Evolutionary conservation across 2,329 filamentous ascomycete species (phyloP).

Genomic region (Drechslera avenae): DNA sequence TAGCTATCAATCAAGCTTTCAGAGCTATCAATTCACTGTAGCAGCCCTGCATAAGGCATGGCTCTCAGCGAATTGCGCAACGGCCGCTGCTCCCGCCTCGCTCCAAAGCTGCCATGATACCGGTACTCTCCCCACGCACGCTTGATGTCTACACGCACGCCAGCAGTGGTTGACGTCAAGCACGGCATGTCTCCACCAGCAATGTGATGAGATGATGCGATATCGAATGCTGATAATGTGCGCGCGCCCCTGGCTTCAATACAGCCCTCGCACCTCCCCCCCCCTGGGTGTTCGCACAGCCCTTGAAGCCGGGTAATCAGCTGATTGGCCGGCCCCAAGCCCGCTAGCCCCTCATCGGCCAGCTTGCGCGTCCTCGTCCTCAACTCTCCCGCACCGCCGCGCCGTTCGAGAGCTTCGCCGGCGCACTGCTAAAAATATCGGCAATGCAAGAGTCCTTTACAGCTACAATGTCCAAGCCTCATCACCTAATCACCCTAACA

Average conservation of each 20-base stretch:
- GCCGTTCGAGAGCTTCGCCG: slow-evolving; percentile 5
- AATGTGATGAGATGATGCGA: too few relatives aligned
- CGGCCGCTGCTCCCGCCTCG: slow-evolving; percentile 9
- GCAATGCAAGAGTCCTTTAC: background rate
- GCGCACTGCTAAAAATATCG: slow-evolving; percentile 6
- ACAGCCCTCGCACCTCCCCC: slow-evolving; percentile 3
- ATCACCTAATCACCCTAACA: background rate
- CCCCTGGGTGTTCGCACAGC: slow-evolving; percentile 15
- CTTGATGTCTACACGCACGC: background rate
- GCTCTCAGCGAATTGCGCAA: slow-evolving; percentile 19
- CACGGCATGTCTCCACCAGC: background rate
- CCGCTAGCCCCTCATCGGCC: slow-evolving; percentile 7
- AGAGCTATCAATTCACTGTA: slow-evolving; percentile 11
- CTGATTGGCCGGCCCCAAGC: slow-evolving; percentile 4
- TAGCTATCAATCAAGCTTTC: slow-evolving; percentile 14
- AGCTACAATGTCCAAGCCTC: background rate
- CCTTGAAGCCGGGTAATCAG: background rate
- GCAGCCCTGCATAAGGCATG: slow-evolving; percentile 25
- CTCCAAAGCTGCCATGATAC: slow-evolving; percentile 1
- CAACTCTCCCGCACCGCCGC: slow-evolving; percentile 6
- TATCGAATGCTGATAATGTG: slow-evolving; percentile 1
- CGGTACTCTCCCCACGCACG: too few relatives aligned
- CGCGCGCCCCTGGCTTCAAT: slow-evolving; percentile 7
- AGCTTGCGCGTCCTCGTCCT: slow-evolving; percentile 15
- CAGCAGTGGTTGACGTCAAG: background rate